Evolutionary conservation across 2,329 filamentous ascomycete species (phyloP).

Genomic region (Myriosclerotinia duriaeana): DNA sequence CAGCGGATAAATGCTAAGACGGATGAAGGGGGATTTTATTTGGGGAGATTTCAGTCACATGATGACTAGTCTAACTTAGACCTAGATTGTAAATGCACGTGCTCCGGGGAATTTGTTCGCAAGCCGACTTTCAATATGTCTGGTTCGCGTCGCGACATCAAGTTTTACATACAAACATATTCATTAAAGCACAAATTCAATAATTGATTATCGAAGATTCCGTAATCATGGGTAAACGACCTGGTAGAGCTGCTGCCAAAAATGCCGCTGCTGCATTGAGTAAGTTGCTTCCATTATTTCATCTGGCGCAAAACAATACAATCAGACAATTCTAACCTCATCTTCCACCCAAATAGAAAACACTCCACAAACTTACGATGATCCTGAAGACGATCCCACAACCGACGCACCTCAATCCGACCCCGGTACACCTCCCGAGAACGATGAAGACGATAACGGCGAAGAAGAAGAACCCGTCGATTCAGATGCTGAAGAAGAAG

Average conservation of each 20-base stretch:
- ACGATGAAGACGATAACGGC: conserved; percentile 47
- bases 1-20: background rate
- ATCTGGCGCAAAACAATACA: conserved; percentile 28
- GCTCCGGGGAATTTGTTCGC: conserved; percentile 8
- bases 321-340: conserved; percentile 9
- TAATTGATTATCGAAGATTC: conserved; percentile 12
- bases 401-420: conserved; percentile 42
- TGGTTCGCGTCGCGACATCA: conserved; percentile 10
- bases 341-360: conserved; percentile 45
- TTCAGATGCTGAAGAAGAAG: conserved; percentile 46
- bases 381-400: conserved; percentile 49
- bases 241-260: conserved; percentile 54
- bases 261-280: conserved; percentile 54
- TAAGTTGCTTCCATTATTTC: conserved; percentile 41
- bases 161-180: background rate
- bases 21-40: background rate
- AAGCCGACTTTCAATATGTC: conserved; percentile 10
- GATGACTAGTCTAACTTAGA: background rate
- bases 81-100: background rate
- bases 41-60: background rate
- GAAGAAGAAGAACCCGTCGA: conserved; percentile 21
- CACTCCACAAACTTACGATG: conserved; percentile 48
- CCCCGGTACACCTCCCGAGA: conserved; percentile 34
- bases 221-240: conserved; percentile 47
- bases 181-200: conserved; percentile 2